Conservation (phyloP, 2,329 filamentous ascomycete genomes). For the Cytospora chrysosperma region DNA sequence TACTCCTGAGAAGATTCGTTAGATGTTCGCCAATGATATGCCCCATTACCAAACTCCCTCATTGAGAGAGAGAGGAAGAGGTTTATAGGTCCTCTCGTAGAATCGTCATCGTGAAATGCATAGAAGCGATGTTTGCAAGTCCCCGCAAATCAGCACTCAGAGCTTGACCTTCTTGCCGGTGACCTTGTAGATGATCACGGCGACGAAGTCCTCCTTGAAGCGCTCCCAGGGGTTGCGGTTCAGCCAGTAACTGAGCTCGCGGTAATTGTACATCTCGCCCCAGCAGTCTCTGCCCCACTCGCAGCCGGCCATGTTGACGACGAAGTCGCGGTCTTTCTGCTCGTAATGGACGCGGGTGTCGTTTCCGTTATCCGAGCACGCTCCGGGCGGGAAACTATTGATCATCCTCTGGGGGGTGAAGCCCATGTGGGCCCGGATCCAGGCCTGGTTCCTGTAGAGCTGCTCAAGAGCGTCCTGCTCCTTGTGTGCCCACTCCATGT, state of each 20-base stretch:
- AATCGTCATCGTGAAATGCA: not conserved
- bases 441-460: slow-evolving; percentile 86
- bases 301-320: slow-evolving; percentile 98
- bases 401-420: slow-evolving; percentile 90
- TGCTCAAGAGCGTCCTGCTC: slow-evolving; percentile 95
- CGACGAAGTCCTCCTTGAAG: slow-evolving; percentile 66
- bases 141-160: slow-evolving; percentile 31
- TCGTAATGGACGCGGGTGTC: slow-evolving; percentile 83
- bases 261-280: slow-evolving; percentile 96
- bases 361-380: slow-evolving; percentile 76
- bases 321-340: slow-evolving; percentile 80
- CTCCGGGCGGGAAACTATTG: slow-evolving; percentile 90
- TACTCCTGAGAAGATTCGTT: slow-evolving; percentile 15
- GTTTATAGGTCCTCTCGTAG: not conserved
- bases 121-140: not conserved
- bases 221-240: slow-evolving; percentile 81
- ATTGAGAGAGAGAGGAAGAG: too few relatives aligned
- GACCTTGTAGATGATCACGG: slow-evolving; percentile 61
- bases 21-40: not conserved
- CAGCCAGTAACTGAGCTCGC: slow-evolving; percentile 84
- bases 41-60: not conserved
- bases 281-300: slow-evolving; percentile 97
- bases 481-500: slow-evolving; percentile 99
- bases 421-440: slow-evolving; percentile 83
- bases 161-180: slow-evolving; percentile 61